phyloP scores from a whole-genome alignment of 2,329 filamentous ascomycete genomes.

The Remersonia thermophila region DNA sequence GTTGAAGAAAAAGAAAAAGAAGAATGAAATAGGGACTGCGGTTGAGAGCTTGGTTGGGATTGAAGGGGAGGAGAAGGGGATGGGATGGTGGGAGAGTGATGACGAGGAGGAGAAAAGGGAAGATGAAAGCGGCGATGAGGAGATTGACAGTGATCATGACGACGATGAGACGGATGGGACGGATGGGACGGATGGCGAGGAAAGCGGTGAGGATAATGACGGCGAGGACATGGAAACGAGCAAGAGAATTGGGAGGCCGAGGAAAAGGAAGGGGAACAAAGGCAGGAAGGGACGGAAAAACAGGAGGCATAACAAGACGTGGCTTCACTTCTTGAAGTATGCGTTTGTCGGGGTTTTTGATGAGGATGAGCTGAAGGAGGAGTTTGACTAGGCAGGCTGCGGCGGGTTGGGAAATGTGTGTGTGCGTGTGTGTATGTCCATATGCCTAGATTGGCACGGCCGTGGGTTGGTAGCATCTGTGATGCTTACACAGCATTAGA shows the following conservation, averaged over 20 bases:
- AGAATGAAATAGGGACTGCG: slow-evolving; percentile 7
- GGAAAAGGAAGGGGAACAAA: slow-evolving; percentile 27
- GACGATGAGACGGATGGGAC: slow-evolving; percentile 18
- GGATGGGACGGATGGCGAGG: slow-evolving; percentile 11
- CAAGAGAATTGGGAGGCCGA: slow-evolving; percentile 32
- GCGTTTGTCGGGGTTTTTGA: slow-evolving; percentile 69
- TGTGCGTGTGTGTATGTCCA: no score
- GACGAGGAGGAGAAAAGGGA: slow-evolving; percentile 17
- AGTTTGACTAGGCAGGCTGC: slow-evolving; percentile 4
- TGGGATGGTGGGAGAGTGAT: slow-evolving; percentile 20
- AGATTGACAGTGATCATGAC: slow-evolving; percentile 21
- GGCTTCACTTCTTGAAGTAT: slow-evolving; percentile 64
- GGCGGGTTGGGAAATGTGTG: no score
- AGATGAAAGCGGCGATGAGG: slow-evolving; percentile 15
- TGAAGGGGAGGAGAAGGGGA: slow-evolving; percentile 10
- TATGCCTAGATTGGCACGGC: no score
- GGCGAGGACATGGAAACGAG: slow-evolving; percentile 26
- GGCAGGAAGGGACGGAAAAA: slow-evolving; percentile 41
- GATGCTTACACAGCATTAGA: no score
- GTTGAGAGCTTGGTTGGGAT: neutral
- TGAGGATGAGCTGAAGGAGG: slow-evolving; percentile 48
- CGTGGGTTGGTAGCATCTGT: no score
- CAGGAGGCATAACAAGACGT: slow-evolving; percentile 51
- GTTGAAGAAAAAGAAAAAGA: no score
- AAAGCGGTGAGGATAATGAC: slow-evolving; percentile 20